Base-by-base conservation (phyloP, 164 flowering plant genomes). In the Euptelea pleiosperma region DNA sequence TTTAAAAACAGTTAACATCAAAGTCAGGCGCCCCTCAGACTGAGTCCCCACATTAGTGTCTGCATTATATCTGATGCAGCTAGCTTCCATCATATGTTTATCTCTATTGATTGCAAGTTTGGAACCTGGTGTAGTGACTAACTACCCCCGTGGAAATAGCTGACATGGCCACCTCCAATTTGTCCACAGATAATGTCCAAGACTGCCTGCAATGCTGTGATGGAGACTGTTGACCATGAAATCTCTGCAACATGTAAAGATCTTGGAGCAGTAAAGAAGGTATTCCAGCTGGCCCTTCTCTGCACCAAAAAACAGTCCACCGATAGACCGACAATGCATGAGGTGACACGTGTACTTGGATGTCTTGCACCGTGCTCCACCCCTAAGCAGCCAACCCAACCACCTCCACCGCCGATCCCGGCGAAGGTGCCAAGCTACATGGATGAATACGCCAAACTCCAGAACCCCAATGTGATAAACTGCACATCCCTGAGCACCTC, bases 321-420 rank as follows among this genome's bases (percentile, higher is more conserved):
- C 0, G 96, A 94, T 6, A 62, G 97, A 28, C 99, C 99, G 0
- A 91, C 96, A 0, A 94, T 94, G 95, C 97, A 94, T 36, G 97
- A 94, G 62, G 97, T 91, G 4, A 74, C 86, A 0, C 87, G 96
- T 0, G 97, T 94, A 2, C 81, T 94, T 0, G 76, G 70, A 2
- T 81, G 79, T 65, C 75, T 94, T 5, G 58, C 73, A 42, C 89
- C 83, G 2, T 2, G 65, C 2, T 0, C 44, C 4, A 25, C 55
- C 4, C 67, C 76, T 5, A 79, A 52, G 21, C 63, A 62, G 10
- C 55, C 62, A 0, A 24, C 70, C 3, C 61, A 68, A 0, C 59
- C 63, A 41, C 69, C 74, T 5, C 62, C 79, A 0, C 46, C 56
- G 35, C 28, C 47, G 8, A n/a, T n/a, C 22, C 65, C 56, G 1